Evolutionary conservation across 1,139 yeast genomes (phyloP), one percentile per base, ranked within the genome.

Genomic region (Debaryomycetaceae sp.): DNA sequence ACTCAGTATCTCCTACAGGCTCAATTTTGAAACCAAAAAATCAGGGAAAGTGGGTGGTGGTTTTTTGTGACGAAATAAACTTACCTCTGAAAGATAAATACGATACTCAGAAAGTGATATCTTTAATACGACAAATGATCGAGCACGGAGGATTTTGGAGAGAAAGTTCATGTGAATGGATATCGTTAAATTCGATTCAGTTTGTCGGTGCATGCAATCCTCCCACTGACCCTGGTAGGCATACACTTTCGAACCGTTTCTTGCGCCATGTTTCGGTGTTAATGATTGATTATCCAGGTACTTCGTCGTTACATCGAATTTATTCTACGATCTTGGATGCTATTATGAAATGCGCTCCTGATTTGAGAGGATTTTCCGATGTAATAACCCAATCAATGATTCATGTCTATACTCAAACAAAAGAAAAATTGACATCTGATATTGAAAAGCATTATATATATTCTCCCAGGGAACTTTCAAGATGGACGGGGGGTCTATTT

Each of bases 121-220:
- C 87, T 1, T 75, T 91, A 34, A 58, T 92, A 41, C 75, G 97
- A 38, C 94, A 87, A 51, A 59, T 92, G 61, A 65, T 87, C 8
- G 94, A 86, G 49, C 76, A 75, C 28, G 60, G 69, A 1, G 97
- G 97, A 0, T 91, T 89, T 54, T 89, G 96, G 95, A 71, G 78
- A 42, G 59, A 72, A 1, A 55, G 61, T 9, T 81, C 79, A 31
- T 70, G 70, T 39, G 73, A 72, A 33, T 91, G 96, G 96, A 79
- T 91, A 1, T 50, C 67, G 0, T 47, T 88, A n/a, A 67, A 73
- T 14, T 75, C 80, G 39, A 70, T 92, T 31, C 95, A 86, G 54
- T 76, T 92, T 64, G 95, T 91, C 9, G 98, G 95, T 5, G 98
- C 98, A 0, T 92, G 98, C 59, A 92, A 92, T 53, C 92, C 97